Conservation (phyloP, 768 basidiomycete species). For the Cystobasidium ongulense region DNA sequence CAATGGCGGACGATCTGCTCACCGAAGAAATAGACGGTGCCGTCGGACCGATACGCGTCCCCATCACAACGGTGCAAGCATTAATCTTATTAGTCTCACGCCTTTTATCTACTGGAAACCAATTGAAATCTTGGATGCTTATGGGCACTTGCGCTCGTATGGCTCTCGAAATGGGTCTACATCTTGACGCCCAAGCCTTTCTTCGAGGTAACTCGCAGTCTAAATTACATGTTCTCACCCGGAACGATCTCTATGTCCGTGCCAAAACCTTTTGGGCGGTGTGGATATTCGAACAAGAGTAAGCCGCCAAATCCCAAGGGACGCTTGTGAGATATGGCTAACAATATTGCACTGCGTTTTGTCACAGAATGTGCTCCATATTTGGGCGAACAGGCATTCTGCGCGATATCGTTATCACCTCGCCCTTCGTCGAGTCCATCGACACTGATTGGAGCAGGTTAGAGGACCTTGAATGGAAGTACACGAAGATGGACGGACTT, state of each 20-base stretch:
- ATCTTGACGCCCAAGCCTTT: not conserved
- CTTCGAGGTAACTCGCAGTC: not conserved
- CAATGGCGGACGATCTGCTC: not conserved
- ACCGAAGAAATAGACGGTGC: not conserved
- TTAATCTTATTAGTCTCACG: not conserved
- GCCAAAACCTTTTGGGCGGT: not conserved
- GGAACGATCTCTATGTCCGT: not conserved
- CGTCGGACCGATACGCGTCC: not conserved
- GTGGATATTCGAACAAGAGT: not conserved
- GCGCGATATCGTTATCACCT: constrained; percentile 2
- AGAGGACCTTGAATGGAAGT: not conserved
- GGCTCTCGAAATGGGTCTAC: not conserved
- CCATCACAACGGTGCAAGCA: not conserved
- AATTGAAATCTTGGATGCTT: not conserved
- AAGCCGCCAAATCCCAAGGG: too few relatives aligned
- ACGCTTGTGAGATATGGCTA: too few relatives aligned
- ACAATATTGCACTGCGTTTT: not conserved
- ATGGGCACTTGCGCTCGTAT: constrained; percentile 1
- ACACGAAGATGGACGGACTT: not conserved
- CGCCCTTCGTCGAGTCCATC: not conserved
- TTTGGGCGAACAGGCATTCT: constrained; percentile 3
- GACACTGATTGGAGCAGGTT: not conserved
- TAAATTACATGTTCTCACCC: not conserved
- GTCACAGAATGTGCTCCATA: not conserved
- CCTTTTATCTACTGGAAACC: not conserved